Evolutionary conservation across 495 filamentous ascomycete genomes (phyloP), one percentile per base, ranked within the genome.

Genomic region (Cetradonia linearis): DNA sequence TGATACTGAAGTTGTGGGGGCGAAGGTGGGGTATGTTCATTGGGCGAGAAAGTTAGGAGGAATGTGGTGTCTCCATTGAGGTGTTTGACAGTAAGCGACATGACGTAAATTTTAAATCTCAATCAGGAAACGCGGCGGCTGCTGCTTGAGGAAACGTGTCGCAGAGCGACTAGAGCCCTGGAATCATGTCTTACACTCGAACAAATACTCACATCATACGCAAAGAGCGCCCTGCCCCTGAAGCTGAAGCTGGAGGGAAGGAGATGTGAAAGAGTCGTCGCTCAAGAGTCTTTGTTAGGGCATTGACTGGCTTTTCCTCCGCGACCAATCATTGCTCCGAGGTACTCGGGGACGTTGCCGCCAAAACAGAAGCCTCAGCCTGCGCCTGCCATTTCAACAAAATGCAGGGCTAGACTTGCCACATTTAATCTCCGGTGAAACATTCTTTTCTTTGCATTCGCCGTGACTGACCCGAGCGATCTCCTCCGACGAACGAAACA

Each of bases 21-120:
- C 16, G 59, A 55, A 42, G 56, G 72, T 55, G 64, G 62, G 68
- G 54, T 70, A 73, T 60, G 62, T 16, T 50, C 65, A 30, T 67
- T 62, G 28, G 83, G 81, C 56, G 78, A 72, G 65, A 88, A 85
- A 55, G 81, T 78, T 31, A 89, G 74, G 23, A 86, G 78, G 69
- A 88, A 88, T 8, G 83, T 84, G 33, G 83, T 79, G 69, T 89
- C 86, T 44, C 76, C 78, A 67, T 89, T 89, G 36, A 89, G 76
- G 56, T 83, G 76, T 65, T 83, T 81, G 63, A 88, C 69, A 7
- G 75, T 81, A 50, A 89, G 66, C 7, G 86, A 78, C 86, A 89
- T 89, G 58, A 60, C 62, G 60, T 53, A 30, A 28, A 25, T 61
- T 27, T 10, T 53, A 30, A 28, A 25, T 61, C 33, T 10, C 5